Conservation (phyloP, 139 green algal genomes). For the Yamagishiella unicocca region DNA sequence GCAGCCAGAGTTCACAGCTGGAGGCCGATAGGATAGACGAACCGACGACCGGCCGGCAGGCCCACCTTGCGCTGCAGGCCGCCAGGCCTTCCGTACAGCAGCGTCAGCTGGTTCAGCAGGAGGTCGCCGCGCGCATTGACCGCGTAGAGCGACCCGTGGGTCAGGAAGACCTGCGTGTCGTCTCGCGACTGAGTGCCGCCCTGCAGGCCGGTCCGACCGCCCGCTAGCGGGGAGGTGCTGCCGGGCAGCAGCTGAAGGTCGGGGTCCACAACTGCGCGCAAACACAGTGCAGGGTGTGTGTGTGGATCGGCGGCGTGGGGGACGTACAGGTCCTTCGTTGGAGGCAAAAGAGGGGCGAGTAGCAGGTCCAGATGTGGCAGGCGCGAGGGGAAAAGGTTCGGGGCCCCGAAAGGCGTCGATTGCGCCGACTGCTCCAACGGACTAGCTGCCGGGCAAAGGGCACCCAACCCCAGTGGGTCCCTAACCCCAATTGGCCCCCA, state of each 20-base stretch:
- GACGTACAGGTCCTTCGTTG: too few relatives aligned
- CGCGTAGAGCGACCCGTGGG: slow-evolving; percentile 3
- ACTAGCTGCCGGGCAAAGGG: too few relatives aligned
- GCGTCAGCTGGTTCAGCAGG: slow-evolving; percentile 3
- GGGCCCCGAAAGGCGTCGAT: too few relatives aligned
- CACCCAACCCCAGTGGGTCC: too few relatives aligned
- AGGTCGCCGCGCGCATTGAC: not conserved
- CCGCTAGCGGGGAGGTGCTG: not conserved
- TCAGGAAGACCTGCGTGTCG: slow-evolving; percentile 24
- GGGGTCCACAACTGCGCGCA: not conserved
- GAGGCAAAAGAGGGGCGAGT: too few relatives aligned
- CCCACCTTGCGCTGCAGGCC: not conserved
- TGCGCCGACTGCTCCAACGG: too few relatives aligned
- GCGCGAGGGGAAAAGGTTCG: too few relatives aligned
- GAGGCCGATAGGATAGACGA: too few relatives aligned
- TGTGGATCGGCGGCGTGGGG: too few relatives aligned
- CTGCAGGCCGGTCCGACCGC: not conserved
- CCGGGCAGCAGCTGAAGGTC: slow-evolving; percentile 25
- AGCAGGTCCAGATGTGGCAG: too few relatives aligned
- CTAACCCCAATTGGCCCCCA: too few relatives aligned
- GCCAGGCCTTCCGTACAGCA: slow-evolving; percentile 27
- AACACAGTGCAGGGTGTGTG: not conserved
- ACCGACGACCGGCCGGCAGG: not conserved
- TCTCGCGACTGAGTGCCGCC: not conserved
- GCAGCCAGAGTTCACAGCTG: too few relatives aligned